Evolutionary conservation across 495 filamentous ascomycete genomes (phyloP).

Genomic region (Xylona heveae): DNA sequence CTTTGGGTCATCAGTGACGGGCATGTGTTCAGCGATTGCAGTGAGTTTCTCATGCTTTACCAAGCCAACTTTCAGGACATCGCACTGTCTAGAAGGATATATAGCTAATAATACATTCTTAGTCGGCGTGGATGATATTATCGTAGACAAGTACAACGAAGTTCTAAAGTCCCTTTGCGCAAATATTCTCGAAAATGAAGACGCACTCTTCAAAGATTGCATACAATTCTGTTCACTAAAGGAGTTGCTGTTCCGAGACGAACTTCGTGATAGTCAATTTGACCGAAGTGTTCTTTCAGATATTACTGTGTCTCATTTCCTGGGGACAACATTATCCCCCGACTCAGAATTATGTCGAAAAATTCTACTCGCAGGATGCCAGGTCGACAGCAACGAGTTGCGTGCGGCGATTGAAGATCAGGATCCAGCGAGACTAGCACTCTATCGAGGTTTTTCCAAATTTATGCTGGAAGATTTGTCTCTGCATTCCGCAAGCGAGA

Average conservation of each 20-base stretch:
- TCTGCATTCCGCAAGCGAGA: constrained; percentile 9
- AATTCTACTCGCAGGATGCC: constrained; percentile 16
- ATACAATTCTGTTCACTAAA: no score
- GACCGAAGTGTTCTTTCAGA: no score
- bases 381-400: constrained; percentile 9
- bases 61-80: no score
- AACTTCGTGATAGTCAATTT: no score
- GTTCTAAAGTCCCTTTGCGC: constrained; percentile 15
- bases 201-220: no score
- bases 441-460: constrained; percentile 22
- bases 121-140: constrained; percentile 20
- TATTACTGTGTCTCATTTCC: constrained; percentile 10
- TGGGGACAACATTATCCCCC: constrained; percentile 12
- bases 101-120: constrained; percentile 1
- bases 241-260: no score
- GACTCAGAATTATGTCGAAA: constrained; percentile 18
- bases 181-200: no score
- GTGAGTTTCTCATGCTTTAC: no score
- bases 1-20: constrained; percentile 20
- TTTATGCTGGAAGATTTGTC: constrained; percentile 26
- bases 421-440: constrained; percentile 14
- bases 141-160: constrained; percentile 15
- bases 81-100: not conserved
- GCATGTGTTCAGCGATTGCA: constrained; percentile 23
- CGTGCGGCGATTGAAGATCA: constrained; percentile 15